phyloP scores from a whole-genome alignment of 768 basidiomycete species.

The Asterophora lycoperdoides region DNA sequence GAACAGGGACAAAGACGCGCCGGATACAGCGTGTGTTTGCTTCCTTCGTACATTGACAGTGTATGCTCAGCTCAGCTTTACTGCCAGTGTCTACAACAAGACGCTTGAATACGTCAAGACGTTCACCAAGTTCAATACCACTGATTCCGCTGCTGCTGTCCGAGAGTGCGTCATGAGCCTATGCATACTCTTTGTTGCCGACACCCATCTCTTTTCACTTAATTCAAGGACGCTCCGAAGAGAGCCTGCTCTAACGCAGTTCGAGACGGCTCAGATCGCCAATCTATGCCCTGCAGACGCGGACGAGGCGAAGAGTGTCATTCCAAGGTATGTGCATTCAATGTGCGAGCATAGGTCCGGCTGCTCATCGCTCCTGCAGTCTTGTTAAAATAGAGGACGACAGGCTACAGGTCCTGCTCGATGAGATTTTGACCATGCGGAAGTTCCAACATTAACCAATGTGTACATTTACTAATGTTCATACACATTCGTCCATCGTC shows the following conservation, averaged over 20 bases:
- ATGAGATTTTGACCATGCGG: conserved; percentile 87
- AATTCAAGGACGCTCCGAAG: conserved; percentile 65
- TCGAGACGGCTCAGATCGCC: conserved; percentile 90
- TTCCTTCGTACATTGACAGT: not conserved
- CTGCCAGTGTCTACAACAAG: conserved; percentile 81
- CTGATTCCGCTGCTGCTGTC: conserved; percentile 78
- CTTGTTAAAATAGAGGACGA: conserved; percentile 89
- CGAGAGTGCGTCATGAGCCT: conserved; percentile 62
- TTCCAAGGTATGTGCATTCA: conserved; percentile 64
- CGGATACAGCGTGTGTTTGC: conserved; percentile 71
- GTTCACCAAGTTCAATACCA: conserved; percentile 86
- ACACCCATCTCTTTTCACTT: not conserved
- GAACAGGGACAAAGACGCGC: conserved; percentile 82
- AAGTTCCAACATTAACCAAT: conserved; percentile 72
- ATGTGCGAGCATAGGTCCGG: not conserved
- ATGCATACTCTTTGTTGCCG: not conserved
- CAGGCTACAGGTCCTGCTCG: conserved; percentile 70
- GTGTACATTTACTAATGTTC: not conserved
- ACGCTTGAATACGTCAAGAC: conserved; percentile 89
- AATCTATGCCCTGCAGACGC: conserved; percentile 85
- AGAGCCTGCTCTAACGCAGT: conserved; percentile 78
- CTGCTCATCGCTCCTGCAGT: conserved; percentile 33
- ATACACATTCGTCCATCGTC: not conserved
- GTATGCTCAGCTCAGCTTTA: not conserved
- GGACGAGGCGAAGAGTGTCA: conserved; percentile 88